Conservation (phyloP, 345 rosid species). For the Lepidium sativum region DNA sequence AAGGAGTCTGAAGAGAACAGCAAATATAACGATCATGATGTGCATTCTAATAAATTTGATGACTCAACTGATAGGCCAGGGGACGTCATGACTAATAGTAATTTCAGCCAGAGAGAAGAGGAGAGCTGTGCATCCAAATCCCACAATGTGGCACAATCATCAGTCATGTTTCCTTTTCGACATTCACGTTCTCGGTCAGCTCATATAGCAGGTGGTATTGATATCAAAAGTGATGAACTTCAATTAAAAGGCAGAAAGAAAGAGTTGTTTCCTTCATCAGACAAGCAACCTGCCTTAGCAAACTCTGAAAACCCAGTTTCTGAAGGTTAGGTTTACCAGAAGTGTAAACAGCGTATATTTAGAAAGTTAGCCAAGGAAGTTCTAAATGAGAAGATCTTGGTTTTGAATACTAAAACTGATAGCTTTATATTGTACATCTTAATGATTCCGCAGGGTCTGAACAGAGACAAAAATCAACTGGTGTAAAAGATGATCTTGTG, state of each 20-base stretch:
- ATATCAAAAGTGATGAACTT: slow-evolving; percentile 29
- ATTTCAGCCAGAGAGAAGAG: slow-evolving; percentile 50
- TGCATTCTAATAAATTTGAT: slow-evolving; percentile 69
- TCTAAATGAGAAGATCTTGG: background rate
- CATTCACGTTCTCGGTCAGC: slow-evolving; percentile 55
- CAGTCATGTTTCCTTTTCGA: slow-evolving; percentile 31
- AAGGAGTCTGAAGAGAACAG: slow-evolving; percentile 13
- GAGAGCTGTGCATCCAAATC: slow-evolving; percentile 29
- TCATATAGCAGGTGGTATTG: slow-evolving; percentile 33
- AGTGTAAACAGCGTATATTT: background rate
- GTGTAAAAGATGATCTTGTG: slow-evolving; percentile 40
- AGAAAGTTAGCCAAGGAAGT: background rate
- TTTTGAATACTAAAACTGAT: background rate
- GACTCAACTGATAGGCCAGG: slow-evolving; percentile 16
- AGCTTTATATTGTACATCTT: background rate
- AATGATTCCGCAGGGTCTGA: slow-evolving; percentile 32
- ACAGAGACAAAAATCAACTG: slow-evolving; percentile 33
- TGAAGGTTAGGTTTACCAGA: slow-evolving; percentile 11
- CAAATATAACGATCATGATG: slow-evolving; percentile 26
- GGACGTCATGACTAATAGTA: slow-evolving; percentile 27
- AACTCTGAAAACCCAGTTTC: slow-evolving; percentile 43
- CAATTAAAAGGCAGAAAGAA: slow-evolving; percentile 35
- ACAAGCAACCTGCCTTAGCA: slow-evolving; percentile 27
- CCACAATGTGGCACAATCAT: slow-evolving; percentile 12
- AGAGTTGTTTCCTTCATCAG: slow-evolving; percentile 24